These are phyloP conservation scores for Scedosporium apiospermum DNA, from an alignment of 2,329 filamentous ascomycete genomes.

Conservation along the genomic window DNA sequence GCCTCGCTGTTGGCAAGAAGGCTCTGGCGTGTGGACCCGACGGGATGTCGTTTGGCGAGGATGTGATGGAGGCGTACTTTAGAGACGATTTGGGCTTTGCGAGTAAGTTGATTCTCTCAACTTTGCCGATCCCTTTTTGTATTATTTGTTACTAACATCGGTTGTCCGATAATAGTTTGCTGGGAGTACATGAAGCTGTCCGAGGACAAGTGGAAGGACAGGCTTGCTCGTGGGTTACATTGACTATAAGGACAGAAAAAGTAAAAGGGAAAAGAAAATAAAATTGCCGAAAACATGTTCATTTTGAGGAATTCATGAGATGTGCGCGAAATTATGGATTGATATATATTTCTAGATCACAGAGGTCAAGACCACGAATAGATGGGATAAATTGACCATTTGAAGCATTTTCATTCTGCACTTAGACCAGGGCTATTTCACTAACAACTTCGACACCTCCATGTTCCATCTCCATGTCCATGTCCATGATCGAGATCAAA, in stretches of 20 bases:
- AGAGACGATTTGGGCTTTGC: conserved; percentile 56
- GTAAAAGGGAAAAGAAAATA: not conserved
- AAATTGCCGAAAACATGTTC: not conserved
- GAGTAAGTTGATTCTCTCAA: conserved; percentile 34
- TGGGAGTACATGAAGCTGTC: conserved; percentile 44
- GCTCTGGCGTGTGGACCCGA: conserved; percentile 53
- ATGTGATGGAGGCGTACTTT: conserved; percentile 56
- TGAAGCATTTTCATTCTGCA: not conserved
- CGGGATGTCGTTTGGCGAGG: conserved; percentile 46
- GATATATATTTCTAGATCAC: not conserved
- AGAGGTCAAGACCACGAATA: not conserved
- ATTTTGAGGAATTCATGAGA: not conserved
- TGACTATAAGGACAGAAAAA: not conserved
- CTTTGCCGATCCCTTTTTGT: not conserved
- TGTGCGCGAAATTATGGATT: not conserved
- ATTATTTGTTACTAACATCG: conserved; percentile 6
- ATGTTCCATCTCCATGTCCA: too few relatives aligned
- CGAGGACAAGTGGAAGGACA: conserved; percentile 12
- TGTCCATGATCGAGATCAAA: too few relatives aligned
- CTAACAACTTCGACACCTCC: too few relatives aligned
- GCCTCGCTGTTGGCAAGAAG: conserved; percentile 60
- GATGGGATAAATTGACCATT: not conserved
- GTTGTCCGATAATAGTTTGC: conserved; percentile 34
- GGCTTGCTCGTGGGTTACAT: not conserved
- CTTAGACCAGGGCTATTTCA: not conserved